Base-by-base conservation (phyloP, 2,329 filamentous ascomycete species). In the Pleomassaria siparia region DNA sequence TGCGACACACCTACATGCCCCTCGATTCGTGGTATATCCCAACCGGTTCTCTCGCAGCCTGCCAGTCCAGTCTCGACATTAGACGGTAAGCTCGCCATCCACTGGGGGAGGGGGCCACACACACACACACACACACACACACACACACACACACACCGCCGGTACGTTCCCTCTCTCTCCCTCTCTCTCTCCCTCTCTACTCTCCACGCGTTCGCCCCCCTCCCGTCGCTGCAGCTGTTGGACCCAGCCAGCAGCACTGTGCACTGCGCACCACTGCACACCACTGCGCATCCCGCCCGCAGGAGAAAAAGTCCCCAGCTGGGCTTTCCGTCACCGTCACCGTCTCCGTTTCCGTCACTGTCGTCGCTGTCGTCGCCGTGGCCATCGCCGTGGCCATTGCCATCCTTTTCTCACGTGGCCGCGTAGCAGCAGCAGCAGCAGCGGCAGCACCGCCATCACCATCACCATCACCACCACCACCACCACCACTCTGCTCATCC, bases 191-290 rank as follows among this genome's bases (percentile, higher is more conserved):
- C 7, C 25, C 8, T 28, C 25, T 32, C 20, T 20, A 36, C 32
- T 47, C 50, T 51, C 53, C 49, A 51, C 42, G 44, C 44, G 45
- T 52, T 51, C 49, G 40, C 39, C 33, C 11, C 11, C 45, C 21
- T 42, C 44, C 52, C 47, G 43, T 46, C 48, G 25, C 53, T 44
- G 50, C 50, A 53, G 36, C 39, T 46, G 21, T 20, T 24, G 39
- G 44, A 33, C 32, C 48, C 28, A 18, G 25, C n/a, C n/a, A n/a
- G n/a, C n/a, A n/a, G n/a, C n/a, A n/a, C n/a, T n/a, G n/a, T n/a
- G n/a, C n/a, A n/a, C n/a, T n/a, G n/a, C n/a, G n/a, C n/a, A n/a
- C n/a, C n/a, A n/a, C n/a, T n/a, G n/a, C n/a, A n/a, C n/a, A n/a
- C n/a, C n/a, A n/a, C n/a, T 16, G 22, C 15, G 41, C 25, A 26